Evolutionary conservation across 2,329 filamentous ascomycete genomes (phyloP).

Genomic region (Tolypocladium amazonense): DNA sequence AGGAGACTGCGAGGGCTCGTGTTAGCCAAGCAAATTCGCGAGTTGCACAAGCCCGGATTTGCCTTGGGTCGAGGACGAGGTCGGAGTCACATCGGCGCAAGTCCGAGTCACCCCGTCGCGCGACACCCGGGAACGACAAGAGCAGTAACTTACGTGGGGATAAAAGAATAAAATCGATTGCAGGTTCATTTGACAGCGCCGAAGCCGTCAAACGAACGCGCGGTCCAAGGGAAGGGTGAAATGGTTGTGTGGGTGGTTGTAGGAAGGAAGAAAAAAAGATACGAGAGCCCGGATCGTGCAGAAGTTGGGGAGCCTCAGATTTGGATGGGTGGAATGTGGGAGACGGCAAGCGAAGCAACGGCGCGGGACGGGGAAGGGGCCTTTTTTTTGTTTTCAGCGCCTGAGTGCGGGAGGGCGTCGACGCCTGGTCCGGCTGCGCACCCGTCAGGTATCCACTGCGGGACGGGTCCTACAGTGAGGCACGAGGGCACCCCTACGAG

Average conservation of each 20-base stretch:
- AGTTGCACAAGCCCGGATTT: not conserved
- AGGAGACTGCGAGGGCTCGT: constrained; percentile 29
- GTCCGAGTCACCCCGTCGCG: not conserved
- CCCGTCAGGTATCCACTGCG: not conserved
- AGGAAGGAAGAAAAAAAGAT: constrained; percentile 5
- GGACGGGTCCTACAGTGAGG: not conserved
- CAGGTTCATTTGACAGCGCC: constrained; percentile 98
- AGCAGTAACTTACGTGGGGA: constrained; percentile 48
- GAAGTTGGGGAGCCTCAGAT: not conserved
- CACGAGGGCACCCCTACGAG: not conserved
- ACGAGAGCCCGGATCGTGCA: constrained; percentile 2
- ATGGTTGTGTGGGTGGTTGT: constrained; percentile 7
- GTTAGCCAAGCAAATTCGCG: not conserved
- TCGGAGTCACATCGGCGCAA: not conserved
- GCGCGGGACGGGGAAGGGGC: not conserved
- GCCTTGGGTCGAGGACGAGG: not conserved
- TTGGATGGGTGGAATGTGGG: constrained; percentile 1
- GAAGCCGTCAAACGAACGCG: constrained; percentile 87
- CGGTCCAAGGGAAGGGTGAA: constrained; percentile 27
- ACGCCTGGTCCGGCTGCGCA: not conserved
- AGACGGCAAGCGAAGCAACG: not conserved
- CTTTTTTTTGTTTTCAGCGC: constrained; percentile 1
- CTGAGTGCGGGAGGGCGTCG: not conserved
- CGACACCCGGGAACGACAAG: not conserved
- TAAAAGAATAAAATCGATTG: constrained; percentile 52